Evolutionary conservation across 139 green algal genomes (phyloP).

Genomic region (Volvox africanus): DNA sequence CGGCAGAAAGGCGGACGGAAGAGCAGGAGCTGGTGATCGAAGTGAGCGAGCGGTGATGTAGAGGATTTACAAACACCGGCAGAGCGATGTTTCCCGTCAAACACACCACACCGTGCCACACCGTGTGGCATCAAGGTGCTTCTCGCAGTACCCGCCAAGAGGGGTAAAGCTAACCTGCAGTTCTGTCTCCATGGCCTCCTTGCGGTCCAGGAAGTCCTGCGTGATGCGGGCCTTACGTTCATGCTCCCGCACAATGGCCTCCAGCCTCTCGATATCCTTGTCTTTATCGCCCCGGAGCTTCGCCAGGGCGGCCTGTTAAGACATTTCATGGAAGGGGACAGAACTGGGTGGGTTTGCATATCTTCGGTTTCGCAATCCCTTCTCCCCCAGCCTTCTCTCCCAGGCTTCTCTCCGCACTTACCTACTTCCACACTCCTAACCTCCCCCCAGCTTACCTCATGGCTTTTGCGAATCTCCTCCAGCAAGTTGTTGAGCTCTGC

Average conservation of each 20-base stretch:
- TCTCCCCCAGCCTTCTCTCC: background rate
- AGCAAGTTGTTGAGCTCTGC: conserved; percentile 54
- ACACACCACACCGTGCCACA: background rate
- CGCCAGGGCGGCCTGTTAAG: conserved; percentile 15
- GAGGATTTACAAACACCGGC: no score
- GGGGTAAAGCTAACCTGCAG: conserved; percentile 42
- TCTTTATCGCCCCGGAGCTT: conserved; percentile 66
- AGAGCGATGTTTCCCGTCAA: no score
- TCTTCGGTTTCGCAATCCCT: background rate
- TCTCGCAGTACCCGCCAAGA: background rate
- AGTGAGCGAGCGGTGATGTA: no score
- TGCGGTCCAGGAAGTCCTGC: conserved; percentile 71
- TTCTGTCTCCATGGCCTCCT: conserved; percentile 65
- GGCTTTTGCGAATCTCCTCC: conserved; percentile 47
- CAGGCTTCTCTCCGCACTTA: background rate
- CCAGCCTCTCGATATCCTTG: conserved; percentile 54
- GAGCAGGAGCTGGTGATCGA: background rate
- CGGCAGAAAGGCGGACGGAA: background rate
- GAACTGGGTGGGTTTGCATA: no score
- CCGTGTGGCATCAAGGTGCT: background rate
- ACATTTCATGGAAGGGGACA: no score
- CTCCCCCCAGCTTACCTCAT: conserved; percentile 51
- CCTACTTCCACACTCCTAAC: background rate
- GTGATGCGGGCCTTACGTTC: conserved; percentile 54
- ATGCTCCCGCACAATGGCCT: conserved; percentile 58